These are phyloP conservation scores for Phytopythium delawarense DNA, from an alignment of 352 stramenopile species.

Conservation along the genomic window DNA sequence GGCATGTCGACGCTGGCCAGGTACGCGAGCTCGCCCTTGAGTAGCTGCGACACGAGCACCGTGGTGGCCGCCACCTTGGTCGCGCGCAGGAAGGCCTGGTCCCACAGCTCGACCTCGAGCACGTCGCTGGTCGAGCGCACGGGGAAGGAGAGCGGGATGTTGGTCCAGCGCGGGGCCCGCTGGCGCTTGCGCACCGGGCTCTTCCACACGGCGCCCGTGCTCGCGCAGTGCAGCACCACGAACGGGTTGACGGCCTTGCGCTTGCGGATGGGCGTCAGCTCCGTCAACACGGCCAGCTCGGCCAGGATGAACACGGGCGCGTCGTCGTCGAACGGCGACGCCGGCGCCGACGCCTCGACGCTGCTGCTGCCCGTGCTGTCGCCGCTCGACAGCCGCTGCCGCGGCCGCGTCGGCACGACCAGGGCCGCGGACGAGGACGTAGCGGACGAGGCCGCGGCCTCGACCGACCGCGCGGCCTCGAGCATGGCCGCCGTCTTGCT, in stretches of 20 bases:
- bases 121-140: conserved; percentile 27
- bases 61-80: conserved; percentile 48
- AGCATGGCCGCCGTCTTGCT: conserved; percentile 1
- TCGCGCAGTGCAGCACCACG: conserved; percentile 30
- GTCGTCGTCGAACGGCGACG: conserved; percentile 12
- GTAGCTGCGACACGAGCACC: conserved; percentile 38
- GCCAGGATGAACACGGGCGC: conserved; percentile 16
- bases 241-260: conserved; percentile 60
- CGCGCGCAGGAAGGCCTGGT: conserved; percentile 58
- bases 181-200: conserved; percentile 37
- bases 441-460: background rate
- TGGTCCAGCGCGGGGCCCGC: conserved; percentile 36
- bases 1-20: conserved; percentile 45
- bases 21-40: conserved; percentile 32
- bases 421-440: too few species aligned
- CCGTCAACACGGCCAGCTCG: conserved; percentile 6
- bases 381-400: conserved; percentile 5
- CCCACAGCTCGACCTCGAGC: conserved; percentile 61
- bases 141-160: conserved; percentile 35
- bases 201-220: conserved; percentile 34
- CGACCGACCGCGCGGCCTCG: background rate
- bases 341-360: conserved; percentile 1
- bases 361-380: conserved; percentile 32
- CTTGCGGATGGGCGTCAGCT: conserved; percentile 42
- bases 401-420: background rate